A percentile compares a stretch with the other conserved stretches of the same genome.
phyloP scores from a whole-genome alignment of 176 grass and related monocot genomes.

The Raddia distichophylla region DNA sequence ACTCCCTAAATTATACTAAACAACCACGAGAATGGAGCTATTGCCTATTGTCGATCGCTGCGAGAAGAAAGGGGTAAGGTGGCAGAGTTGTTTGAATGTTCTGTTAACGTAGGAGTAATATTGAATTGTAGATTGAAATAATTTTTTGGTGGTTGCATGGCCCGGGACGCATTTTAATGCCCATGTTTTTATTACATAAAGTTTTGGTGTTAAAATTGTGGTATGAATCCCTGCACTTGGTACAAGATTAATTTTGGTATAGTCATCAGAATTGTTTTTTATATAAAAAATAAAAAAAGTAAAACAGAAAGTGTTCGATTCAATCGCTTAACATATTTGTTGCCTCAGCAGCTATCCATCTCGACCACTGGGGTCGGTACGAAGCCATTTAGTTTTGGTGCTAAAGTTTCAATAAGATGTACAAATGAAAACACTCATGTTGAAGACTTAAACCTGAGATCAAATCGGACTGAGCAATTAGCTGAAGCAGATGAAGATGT shows the following conservation, averaged over 20 bases:
- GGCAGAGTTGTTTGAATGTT: background rate
- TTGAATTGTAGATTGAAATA: background rate
- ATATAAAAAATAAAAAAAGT: background rate
- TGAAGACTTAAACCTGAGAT: conserved; percentile 36
- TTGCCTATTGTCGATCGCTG: background rate
- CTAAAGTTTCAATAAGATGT: conserved; percentile 51
- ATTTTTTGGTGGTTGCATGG: background rate
- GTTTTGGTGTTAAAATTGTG: background rate
- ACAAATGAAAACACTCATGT: conserved; percentile 28
- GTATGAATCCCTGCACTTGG: background rate
- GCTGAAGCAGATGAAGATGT: conserved; percentile 25
- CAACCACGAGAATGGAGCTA: background rate
- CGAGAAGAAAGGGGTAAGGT: background rate
- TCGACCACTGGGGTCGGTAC: conserved; percentile 21
- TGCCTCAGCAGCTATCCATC: conserved; percentile 43
- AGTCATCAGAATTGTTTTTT: background rate
- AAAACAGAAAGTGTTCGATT: background rate
- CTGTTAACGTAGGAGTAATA: background rate
- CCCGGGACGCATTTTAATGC: background rate
- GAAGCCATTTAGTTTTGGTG: conserved; percentile 36
- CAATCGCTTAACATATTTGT: conserved; percentile 10
- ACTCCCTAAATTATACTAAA: background rate
- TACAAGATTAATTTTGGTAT: background rate
- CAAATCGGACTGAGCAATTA: conserved; percentile 28
- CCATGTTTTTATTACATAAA: background rate